Percentiles rank a stretch among this genome's conserved stretches.
Conservation (phyloP, 179 eudicot species). For the Sideroxylon spinosum region DNA sequence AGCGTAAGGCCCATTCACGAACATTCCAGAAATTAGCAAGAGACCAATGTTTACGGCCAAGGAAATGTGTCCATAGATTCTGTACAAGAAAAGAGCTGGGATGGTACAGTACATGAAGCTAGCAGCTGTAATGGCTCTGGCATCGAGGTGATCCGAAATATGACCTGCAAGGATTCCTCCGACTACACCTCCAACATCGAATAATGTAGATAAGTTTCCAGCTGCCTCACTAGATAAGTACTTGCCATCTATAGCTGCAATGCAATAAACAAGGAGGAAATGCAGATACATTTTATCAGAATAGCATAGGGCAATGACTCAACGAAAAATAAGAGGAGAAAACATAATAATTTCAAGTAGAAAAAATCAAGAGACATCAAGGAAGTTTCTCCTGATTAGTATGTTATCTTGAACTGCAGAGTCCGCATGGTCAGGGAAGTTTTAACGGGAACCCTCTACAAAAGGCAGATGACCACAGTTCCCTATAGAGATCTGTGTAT, state of each 20-base stretch:
- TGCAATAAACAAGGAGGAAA: neutral
- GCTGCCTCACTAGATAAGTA: constrained; percentile 72
- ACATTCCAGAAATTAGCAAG: constrained; percentile 65
- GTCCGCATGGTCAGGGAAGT: too few species aligned
- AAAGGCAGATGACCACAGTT: too few species aligned
- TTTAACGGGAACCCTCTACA: too few species aligned
- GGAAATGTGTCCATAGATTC: constrained; percentile 62
- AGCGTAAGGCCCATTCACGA: constrained; percentile 91
- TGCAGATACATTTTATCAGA: neutral
- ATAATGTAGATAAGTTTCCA: constrained; percentile 82
- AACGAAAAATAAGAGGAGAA: neutral
- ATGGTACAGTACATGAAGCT: constrained; percentile 74
- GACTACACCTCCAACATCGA: constrained; percentile 84
- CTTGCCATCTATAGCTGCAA: constrained; percentile 74
- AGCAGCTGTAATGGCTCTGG: constrained; percentile 93
- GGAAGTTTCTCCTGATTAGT: too few species aligned
- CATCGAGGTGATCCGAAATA: constrained; percentile 66
- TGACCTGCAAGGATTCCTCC: constrained; percentile 88
- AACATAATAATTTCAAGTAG: too few species aligned
- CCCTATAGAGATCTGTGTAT: too few species aligned
- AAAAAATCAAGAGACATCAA: too few species aligned
- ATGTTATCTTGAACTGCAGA: too few species aligned
- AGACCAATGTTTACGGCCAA: constrained; percentile 50
- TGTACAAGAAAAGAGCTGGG: constrained; percentile 71
- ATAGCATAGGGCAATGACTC: neutral